Percentiles rank a stretch among this genome's conserved stretches.
Evolutionary conservation across 768 basidiomycete species (phyloP).

Genomic region (Hypholoma sublateritium): DNA sequence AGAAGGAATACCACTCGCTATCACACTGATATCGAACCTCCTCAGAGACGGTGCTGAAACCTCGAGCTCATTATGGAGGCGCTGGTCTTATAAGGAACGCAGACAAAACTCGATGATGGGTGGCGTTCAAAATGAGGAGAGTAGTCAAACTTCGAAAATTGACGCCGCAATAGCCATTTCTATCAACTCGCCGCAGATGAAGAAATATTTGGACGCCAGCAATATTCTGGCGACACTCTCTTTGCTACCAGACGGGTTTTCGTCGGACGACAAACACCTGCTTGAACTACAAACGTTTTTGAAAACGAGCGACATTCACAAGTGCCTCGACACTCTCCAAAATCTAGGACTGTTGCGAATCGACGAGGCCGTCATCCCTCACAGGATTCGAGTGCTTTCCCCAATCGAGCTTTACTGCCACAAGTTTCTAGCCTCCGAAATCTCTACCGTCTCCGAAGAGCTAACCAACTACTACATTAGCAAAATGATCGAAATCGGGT

Average conservation of each 20-base stretch:
- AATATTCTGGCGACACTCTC: background rate
- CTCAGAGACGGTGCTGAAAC: background rate
- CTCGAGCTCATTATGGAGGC: constrained; percentile 5
- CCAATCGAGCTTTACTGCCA: background rate
- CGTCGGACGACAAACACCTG: background rate
- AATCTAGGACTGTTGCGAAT: background rate
- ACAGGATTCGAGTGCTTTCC: background rate
- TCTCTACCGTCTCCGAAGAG: background rate
- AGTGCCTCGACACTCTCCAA: background rate
- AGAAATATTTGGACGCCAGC: background rate
- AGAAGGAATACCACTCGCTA: constrained; percentile 2
- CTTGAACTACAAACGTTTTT: background rate
- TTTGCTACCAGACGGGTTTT: constrained; percentile 3
- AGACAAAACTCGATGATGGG: background rate
- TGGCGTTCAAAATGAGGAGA: background rate
- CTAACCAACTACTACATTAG: background rate
- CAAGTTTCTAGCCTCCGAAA: background rate
- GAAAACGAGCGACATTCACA: background rate
- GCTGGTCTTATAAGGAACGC: constrained; percentile 3
- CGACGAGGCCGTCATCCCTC: background rate
- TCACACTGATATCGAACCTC: background rate
- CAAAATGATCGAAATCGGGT: background rate
- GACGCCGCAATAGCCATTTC: constrained; percentile 2
- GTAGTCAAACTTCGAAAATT: background rate
- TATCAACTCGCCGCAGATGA: constrained; percentile 2